Evolutionary conservation across 2,329 filamentous ascomycete species (phyloP).

Genomic region (Purpureocillium lavendulum): DNA sequence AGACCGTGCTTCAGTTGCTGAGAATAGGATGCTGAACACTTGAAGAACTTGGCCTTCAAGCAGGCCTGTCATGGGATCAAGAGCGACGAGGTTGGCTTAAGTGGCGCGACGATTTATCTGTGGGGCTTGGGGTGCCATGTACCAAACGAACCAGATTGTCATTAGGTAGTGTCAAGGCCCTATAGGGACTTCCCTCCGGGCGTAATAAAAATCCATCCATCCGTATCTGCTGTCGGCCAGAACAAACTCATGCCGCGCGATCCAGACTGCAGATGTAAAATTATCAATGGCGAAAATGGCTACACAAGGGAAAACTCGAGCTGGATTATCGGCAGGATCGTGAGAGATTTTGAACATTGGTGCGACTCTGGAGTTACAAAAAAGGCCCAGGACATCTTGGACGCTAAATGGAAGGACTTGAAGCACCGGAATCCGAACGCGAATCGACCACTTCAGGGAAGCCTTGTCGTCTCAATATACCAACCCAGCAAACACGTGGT

Average conservation of each 20-base stretch:
- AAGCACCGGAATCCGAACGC: slow-evolving; percentile 1
- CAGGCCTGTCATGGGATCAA: no score
- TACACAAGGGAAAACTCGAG: slow-evolving; percentile 27
- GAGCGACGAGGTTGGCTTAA: no score
- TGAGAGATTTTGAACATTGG: slow-evolving; percentile 30
- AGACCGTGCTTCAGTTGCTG: no score
- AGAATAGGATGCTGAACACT: no score
- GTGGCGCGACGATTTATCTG: no score
- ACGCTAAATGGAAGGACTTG: slow-evolving; percentile 4
- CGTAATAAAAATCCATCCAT: no score
- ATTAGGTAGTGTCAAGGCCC: no score
- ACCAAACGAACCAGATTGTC: no score
- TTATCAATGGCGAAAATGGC: slow-evolving; percentile 27
- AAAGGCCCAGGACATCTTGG: slow-evolving; percentile 7
- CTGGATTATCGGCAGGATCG: slow-evolving; percentile 33
- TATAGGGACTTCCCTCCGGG: no score
- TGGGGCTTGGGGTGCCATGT: no score
- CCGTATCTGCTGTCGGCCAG: slow-evolving; percentile 18
- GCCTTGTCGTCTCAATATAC: slow-evolving; percentile 18
- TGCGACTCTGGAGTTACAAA: slow-evolving; percentile 9
- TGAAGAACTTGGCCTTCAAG: no score
- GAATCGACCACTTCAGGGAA: slow-evolving; percentile 11
- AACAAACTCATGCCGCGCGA: slow-evolving; percentile 14
- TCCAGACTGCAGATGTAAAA: slow-evolving; percentile 20
- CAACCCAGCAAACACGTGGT: slow-evolving; percentile 4